Evolutionary conservation across 306 rosid genomes (phyloP), one percentile per base, ranked within the genome.

Genomic region (Leucaena leucocephala): DNA sequence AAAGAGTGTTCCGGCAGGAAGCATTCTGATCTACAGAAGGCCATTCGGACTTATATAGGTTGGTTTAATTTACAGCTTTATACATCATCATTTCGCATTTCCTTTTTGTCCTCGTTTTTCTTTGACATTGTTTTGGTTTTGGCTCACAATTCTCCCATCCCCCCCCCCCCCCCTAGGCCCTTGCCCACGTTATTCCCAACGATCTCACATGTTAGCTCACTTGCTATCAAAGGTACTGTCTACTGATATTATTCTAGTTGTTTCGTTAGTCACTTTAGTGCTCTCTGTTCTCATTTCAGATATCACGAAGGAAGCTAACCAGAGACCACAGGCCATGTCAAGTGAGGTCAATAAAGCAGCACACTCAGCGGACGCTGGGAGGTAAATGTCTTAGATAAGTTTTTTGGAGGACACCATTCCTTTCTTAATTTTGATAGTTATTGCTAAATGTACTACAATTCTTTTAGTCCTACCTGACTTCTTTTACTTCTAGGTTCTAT

Each of bases 1-100:
- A 93, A 93, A 82, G 99, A 95, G 85, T 91, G 94, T 54, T 85
- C 91, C 4, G 84, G 83, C 77, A 95, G 84, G 82, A 93, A 93
- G 89, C 84, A 65, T 70, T 86, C 97, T 8, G 97, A 91, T 19
- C 94, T 95, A 66, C 97, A 91, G 81, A 95, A 93, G 81, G 90
- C 98, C 69, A 88, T 93, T 79, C 92, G 86, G 84, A 85, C 84
- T 75, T 95, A 72, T 76, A 50, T 84, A 87, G 97, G 99, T 94
- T 8, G 4, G 62, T 35, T 38, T 17, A 36, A 36, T 16, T 38
- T 65, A 16, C 34, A 44, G 79, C 75, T 80, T 21, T 81, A 82
- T 80, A 72, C 83, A 77, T 27, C 39, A 10, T 46, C 55, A 34
- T 9, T 84, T 40, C 80, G 62, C 63, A 40, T 77, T 75, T 17